Evolutionary conservation across 805 yeast genomes (phyloP), one percentile per base, ranked within the genome.

Genomic region (Yarrowia phangngaensis): DNA sequence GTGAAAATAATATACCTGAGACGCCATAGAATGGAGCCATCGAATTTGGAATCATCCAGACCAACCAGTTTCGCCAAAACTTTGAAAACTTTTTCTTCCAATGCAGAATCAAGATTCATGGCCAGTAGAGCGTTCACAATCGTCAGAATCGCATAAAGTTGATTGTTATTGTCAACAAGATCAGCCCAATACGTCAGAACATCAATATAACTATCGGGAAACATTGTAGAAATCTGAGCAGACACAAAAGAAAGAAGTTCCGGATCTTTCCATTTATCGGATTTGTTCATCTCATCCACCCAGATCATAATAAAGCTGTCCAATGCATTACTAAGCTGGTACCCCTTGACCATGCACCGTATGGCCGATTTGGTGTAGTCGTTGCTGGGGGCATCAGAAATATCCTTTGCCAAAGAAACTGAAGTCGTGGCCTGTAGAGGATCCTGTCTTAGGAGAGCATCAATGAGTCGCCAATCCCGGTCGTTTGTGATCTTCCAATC

Each of bases 1-100:
- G 35, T 29, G 28, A 41, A 29, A 29, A 41, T 41, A 8, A 29
- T 29, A 28, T 41, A 41, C 22, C 48, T 32, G 9, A 41, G 35
- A 16, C 29, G 35, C 48, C 48, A 41, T 28, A 29, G 22, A 29
- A 15, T 29, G 14, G n/a, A 27, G 4, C 20, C 14, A 9, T 41
- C 35, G 19, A 38, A 8, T 9, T 38, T 27, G 9, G 19, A 31
- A 11, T 27, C 32, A n/a, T 38, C 32, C 23, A 38, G 14, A 8
- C 27, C 27, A 32, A 38, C 16, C 9, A 38, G 45, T 24, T 38
- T 38, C 8, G 43, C 17, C 1, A 35, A 13, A 7, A 24, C 43
- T 30, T 35, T 23, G n/a, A 35, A 11, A 4, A 35, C 43, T 30
- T 35, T 35, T 17, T 35, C 43, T 3, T 35, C 43, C 16, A 35